These are phyloP conservation scores for Circinella minor DNA, from an alignment of 371 early-diverging fungal species.

Conservation along the genomic window DNA sequence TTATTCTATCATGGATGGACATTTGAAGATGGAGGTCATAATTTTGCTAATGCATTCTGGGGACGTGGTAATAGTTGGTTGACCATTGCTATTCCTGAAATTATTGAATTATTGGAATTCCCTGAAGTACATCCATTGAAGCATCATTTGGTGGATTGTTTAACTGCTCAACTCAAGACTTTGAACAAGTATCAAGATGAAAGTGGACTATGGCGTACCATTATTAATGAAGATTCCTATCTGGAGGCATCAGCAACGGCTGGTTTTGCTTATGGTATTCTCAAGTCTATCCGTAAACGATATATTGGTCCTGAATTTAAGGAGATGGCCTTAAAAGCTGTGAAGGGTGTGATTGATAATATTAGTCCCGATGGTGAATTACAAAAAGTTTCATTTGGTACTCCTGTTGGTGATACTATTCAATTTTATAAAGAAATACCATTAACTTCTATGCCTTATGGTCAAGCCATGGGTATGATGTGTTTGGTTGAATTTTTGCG, in stretches of 20 bases:
- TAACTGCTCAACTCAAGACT: slow-evolving; percentile 20
- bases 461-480: slow-evolving; percentile 37
- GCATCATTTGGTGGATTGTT: slow-evolving; percentile 23
- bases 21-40: slow-evolving; percentile 28
- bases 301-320: slow-evolving; percentile 13
- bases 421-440: slow-evolving; percentile 32
- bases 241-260: slow-evolving; percentile 31
- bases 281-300: slow-evolving; percentile 27
- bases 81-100: slow-evolving; percentile 33
- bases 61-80: slow-evolving; percentile 35
- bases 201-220: slow-evolving; percentile 30
- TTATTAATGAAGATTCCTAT: slow-evolving; percentile 26
- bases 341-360: slow-evolving; percentile 23
- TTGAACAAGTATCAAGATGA: slow-evolving; percentile 24
- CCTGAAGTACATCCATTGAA: slow-evolving; percentile 21
- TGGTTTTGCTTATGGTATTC: slow-evolving; percentile 32
- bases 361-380: slow-evolving; percentile 28
- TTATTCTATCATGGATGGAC: slow-evolving; percentile 34
- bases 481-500: slow-evolving; percentile 28
- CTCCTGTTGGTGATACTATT: slow-evolving; percentile 26
- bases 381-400: slow-evolving; percentile 29
- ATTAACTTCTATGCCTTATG: slow-evolving; percentile 32
- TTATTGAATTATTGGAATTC: slow-evolving; percentile 27
- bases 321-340: slow-evolving; percentile 14
- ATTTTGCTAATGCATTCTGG: slow-evolving; percentile 32